These are phyloP conservation scores for Persicaria maculosa DNA, from an alignment of 148 eudicot species.

Conservation along the genomic window DNA sequence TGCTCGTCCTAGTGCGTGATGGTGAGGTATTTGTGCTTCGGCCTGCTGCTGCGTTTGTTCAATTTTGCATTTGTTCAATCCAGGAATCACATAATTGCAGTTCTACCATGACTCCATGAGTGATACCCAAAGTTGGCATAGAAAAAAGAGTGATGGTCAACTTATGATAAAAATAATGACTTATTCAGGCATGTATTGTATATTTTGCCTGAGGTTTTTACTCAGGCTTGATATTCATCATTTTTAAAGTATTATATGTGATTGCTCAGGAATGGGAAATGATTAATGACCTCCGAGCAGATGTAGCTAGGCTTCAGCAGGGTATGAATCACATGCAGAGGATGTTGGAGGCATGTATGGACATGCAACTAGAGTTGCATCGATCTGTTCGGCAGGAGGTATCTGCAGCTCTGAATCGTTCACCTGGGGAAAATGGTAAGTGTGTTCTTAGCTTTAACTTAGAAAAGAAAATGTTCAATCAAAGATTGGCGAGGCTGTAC, in stretches of 20 bases:
- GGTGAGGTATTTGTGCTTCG: no score
- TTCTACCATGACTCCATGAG: background rate
- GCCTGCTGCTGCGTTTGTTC: no score
- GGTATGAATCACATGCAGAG: conserved; percentile 96
- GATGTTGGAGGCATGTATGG: conserved; percentile 97
- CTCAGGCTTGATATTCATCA: background rate
- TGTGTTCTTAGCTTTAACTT: background rate
- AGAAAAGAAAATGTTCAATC: background rate
- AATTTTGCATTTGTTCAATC: background rate
- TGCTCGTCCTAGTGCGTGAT: no score
- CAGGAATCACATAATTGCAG: background rate
- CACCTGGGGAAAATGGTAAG: conserved; percentile 56
- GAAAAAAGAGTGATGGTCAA: background rate
- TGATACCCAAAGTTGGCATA: background rate
- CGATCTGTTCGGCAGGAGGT: conserved; percentile 96
- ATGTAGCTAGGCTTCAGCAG: conserved; percentile 87
- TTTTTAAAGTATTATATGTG: background rate
- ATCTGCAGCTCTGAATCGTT: conserved; percentile 88
- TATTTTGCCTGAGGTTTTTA: background rate
- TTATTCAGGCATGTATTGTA: background rate
- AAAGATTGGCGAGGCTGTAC: no score
- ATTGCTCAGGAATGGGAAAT: conserved; percentile 79
- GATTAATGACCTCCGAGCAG: conserved; percentile 80
- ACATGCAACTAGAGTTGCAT: conserved; percentile 96
- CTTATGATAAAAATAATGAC: background rate